Evolutionary conservation across 352 stramenopile genomes (phyloP), one percentile per base, ranked within the genome.

Genomic region (Chrysophaeum taylorii): DNA sequence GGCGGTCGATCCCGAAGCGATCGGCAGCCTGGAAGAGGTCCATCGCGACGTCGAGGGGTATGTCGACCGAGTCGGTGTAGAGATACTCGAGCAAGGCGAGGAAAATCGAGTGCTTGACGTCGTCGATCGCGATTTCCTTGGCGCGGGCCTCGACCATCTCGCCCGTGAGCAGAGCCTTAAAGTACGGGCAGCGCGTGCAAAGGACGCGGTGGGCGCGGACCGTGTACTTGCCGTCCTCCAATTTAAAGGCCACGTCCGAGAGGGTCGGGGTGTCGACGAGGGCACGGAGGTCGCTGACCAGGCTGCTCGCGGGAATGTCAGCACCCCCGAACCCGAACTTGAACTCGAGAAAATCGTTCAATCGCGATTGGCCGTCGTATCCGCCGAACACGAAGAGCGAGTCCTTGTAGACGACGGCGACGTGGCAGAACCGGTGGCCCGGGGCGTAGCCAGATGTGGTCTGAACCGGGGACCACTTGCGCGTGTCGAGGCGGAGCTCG

Each of bases 381-480:
- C 94, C 92, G 54, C 88, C 88, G 70, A 93, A 74, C 21, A 76
- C 53, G 45, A 64, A 96, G 39, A 98, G 79, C 16, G 79, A 90
- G 62, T 89, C 85, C 70, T 96, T 87, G 73, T 96, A 89, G 27
- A 95, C 84, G 27, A 86, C 88, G 0, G 84, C 94, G 21, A 97
- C 92, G 73, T 98, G 93, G 75, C 94, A 98, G 75, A 98, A 98
- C 31, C 94, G 86, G 78, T 95, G 88, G 14, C 88, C 89, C 27
- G 91, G 91, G 4, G 48, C 67, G 62, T 67, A 68, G 5, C 45
- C 41, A 21, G 39, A 29, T n/a, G n/a, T n/a, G 67, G 76, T 57
- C 70, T 78, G 78, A 78, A 87, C 70, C 37, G 69, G 71, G 16
- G 38, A 36, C 79, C 79, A 84, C 31, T 54, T 74, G 52, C 72